Evolutionary conservation across 495 filamentous ascomycete genomes (phyloP).

Genomic region (Aspergillus bridgeri): DNA sequence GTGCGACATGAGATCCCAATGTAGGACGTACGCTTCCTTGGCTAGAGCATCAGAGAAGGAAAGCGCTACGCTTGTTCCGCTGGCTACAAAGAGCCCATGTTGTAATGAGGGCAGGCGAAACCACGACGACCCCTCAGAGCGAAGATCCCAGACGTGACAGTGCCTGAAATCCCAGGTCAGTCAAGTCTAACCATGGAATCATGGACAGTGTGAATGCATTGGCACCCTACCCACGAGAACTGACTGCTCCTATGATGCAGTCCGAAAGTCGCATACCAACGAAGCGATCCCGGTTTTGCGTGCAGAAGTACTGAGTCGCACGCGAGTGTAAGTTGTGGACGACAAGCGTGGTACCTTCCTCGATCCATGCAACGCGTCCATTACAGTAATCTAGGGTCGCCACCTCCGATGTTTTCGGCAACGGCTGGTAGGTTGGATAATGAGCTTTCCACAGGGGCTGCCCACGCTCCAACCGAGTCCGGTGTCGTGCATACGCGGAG

Average conservation of each 20-base stretch:
- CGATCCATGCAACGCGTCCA: slow-evolving; percentile 25
- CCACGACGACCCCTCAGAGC: slow-evolving; percentile 16
- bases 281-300: slow-evolving; percentile 29
- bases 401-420: background rate
- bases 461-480: slow-evolving; percentile 21
- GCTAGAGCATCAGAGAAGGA: background rate
- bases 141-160: slow-evolving; percentile 31
- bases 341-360: slow-evolving; percentile 7
- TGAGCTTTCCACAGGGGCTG: slow-evolving; percentile 8
- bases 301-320: slow-evolving; percentile 17
- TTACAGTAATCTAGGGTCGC: slow-evolving; percentile 20
- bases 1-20: slow-evolving; percentile 23
- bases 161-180: slow-evolving; percentile 13
- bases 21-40: slow-evolving; percentile 14
- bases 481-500: slow-evolving; percentile 16
- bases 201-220: background rate
- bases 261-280: slow-evolving; percentile 17
- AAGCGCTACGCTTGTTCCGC: slow-evolving; percentile 21
- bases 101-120: slow-evolving; percentile 24
- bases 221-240: slow-evolving; percentile 23
- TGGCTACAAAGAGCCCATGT: slow-evolving; percentile 11
- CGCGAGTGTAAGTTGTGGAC: slow-evolving; percentile 17
- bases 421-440: background rate
- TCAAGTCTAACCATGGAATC: background rate
- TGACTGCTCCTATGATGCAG: slow-evolving; percentile 23